Evolutionary conservation across 352 stramenopile genomes (phyloP).

Genomic region (Thraustochytrium striatum): DNA sequence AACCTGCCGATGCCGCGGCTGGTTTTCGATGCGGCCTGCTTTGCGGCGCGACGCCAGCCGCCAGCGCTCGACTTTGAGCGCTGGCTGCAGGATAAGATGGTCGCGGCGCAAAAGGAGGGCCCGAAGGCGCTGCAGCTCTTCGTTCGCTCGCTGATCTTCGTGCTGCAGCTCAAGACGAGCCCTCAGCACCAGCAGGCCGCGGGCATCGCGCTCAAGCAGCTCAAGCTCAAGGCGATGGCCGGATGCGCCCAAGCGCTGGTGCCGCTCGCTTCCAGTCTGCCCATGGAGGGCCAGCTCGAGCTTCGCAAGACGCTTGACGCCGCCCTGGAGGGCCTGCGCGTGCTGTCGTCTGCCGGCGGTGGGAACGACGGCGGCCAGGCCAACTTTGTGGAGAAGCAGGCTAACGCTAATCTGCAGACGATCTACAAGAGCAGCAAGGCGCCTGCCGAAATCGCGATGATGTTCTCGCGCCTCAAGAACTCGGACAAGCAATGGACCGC

Average conservation of each 20-base stretch:
- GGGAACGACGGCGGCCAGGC: not conserved
- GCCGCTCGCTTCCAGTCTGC: not conserved
- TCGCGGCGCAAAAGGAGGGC: not conserved
- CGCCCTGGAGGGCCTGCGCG: too few relatives aligned
- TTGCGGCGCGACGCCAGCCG: not conserved
- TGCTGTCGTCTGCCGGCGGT: not conserved
- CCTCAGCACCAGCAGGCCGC: not conserved
- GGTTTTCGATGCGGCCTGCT: slow-evolving; percentile 21
- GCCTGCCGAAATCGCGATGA: slow-evolving; percentile 94
- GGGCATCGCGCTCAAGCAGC: not conserved
- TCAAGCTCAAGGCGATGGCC: slow-evolving; percentile 22
- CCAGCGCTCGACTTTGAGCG: slow-evolving; percentile 28
- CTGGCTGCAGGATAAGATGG: slow-evolving; percentile 6
- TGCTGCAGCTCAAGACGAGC: slow-evolving; percentile 22
- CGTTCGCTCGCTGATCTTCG: not conserved
- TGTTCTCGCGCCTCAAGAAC: slow-evolving; percentile 96
- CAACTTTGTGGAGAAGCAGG: slow-evolving; percentile 83
- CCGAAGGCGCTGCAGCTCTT: not conserved
- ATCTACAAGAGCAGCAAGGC: slow-evolving; percentile 98
- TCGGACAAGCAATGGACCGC: slow-evolving; percentile 89
- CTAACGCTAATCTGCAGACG: slow-evolving; percentile 97
- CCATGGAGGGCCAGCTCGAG: not conserved
- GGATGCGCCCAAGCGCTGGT: not conserved
- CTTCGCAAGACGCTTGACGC: too few relatives aligned
- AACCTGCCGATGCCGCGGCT: slow-evolving; percentile 8